Conservation (phyloP, 73 alveolate genomes). For the Tetrahymena malaccensis region DNA sequence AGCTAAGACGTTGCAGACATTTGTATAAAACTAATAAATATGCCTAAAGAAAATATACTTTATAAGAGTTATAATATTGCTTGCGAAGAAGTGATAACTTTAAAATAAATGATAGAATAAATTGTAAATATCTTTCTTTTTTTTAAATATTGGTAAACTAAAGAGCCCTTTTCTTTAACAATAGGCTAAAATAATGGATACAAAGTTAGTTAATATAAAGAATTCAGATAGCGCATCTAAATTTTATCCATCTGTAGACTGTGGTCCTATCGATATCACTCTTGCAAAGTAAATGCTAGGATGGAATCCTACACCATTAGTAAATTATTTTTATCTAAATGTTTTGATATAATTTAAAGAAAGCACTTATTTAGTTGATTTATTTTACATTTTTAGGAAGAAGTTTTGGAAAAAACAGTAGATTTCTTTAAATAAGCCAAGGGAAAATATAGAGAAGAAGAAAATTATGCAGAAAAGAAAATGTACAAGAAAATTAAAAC, state of each 20-base stretch:
- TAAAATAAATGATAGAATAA: constrained; percentile 9
- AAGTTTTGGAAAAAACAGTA: background rate
- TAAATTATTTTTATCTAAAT: background rate
- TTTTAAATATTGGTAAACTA: background rate
- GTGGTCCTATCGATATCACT: constrained; percentile 45
- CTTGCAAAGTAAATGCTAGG: constrained; percentile 4
- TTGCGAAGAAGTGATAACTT: constrained; percentile 44
- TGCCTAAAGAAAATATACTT: background rate
- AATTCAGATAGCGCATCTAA: constrained; percentile 7
- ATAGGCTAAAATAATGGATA: background rate
- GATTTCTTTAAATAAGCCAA: background rate
- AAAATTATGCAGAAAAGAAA: background rate
- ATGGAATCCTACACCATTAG: constrained; percentile 26
- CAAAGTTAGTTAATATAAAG: background rate
- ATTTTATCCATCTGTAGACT: constrained; percentile 47
- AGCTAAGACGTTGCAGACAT: constrained; percentile 41
- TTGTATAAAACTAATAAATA: background rate
- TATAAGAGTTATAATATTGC: constrained; percentile 38
- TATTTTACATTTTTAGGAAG: background rate
- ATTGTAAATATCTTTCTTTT: background rate
- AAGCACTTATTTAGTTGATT: no score
- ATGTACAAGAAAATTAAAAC: background rate
- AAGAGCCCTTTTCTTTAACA: background rate
- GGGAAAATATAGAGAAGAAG: background rate
- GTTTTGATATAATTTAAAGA: no score